A percentile compares a stretch with the other conserved stretches of the same genome.
phyloP scores from a whole-genome alignment of 176 grass and related monocot genomes.

The Cocos nucifera region DNA sequence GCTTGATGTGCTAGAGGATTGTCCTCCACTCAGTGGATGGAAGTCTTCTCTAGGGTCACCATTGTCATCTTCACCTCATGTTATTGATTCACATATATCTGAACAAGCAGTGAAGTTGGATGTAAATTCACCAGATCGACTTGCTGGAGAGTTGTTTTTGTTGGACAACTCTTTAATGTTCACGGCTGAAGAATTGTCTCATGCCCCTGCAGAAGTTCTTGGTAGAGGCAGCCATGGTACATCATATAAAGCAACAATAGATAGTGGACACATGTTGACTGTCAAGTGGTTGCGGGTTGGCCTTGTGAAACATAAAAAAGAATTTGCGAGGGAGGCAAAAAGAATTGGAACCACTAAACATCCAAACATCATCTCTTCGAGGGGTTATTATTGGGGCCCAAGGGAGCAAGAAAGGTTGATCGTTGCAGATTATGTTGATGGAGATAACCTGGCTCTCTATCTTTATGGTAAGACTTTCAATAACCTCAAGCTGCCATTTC shows the following conservation, averaged over 20 bases:
- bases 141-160: constrained; percentile 80
- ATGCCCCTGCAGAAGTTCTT: constrained; percentile 83
- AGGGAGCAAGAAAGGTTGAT: constrained; percentile 94
- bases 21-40: constrained; percentile 17
- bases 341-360: constrained; percentile 65
- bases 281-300: constrained; percentile 91
- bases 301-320: constrained; percentile 80
- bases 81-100: constrained; percentile 36
- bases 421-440: constrained; percentile 68
- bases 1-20: constrained; percentile 34
- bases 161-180: constrained; percentile 67
- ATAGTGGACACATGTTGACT: constrained; percentile 63
- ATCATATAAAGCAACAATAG: constrained; percentile 64
- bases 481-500: constrained; percentile 5
- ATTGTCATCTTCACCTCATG: constrained; percentile 36
- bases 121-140: constrained; percentile 80
- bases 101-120: constrained; percentile 54
- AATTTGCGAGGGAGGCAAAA: constrained; percentile 85
- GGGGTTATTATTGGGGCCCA: constrained; percentile 86
- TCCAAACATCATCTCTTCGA: constrained; percentile 78
- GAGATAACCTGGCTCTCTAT: constrained; percentile 72
- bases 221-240: constrained; percentile 90
- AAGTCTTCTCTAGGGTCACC: constrained; percentile 33
- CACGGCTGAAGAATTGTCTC: constrained; percentile 80
- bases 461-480: constrained; percentile 68